Conservation (phyloP, 148 eudicot species). For the Dysphania ambrosioides region DNA sequence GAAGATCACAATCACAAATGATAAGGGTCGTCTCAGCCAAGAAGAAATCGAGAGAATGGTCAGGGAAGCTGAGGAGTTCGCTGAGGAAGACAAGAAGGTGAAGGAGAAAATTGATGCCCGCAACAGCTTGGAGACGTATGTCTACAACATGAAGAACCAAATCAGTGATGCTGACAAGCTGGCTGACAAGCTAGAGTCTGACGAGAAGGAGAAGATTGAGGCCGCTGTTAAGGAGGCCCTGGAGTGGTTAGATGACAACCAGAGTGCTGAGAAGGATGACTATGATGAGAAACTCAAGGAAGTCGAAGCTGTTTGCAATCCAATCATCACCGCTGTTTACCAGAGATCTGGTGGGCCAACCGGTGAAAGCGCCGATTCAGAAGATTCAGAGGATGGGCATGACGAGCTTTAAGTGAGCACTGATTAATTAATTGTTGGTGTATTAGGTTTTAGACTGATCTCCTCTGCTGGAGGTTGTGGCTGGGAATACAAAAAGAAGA, state of each 20-base stretch:
- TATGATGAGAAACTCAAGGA: constrained; percentile 65
- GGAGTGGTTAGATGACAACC: constrained; percentile 68
- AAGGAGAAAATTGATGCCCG: constrained; percentile 56
- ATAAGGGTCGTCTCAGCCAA: constrained; percentile 55
- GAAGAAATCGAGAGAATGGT: constrained; percentile 71
- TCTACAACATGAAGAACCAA: constrained; percentile 70
- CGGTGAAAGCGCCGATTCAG: constrained; percentile 30
- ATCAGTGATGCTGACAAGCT: constrained; percentile 51
- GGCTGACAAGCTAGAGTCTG: constrained; percentile 56
- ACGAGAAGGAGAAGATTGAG: constrained; percentile 66
- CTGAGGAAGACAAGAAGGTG: constrained; percentile 63
- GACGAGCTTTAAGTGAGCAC: constrained; percentile 43
- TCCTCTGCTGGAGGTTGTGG: constrained; percentile 14
- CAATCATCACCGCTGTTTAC: constrained; percentile 54
- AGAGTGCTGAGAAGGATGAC: constrained; percentile 58
- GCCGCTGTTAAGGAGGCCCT: constrained; percentile 58
- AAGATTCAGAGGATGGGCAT: constrained; percentile 40
- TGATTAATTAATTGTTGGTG: neutral
- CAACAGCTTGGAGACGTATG: constrained; percentile 57
- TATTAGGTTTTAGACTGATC: constrained; percentile 29
- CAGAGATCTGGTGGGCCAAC: constrained; percentile 62
- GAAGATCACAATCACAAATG: constrained; percentile 65
- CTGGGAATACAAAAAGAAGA: neutral
- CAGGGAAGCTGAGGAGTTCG: constrained; percentile 52
- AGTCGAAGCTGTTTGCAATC: constrained; percentile 73